A percentile compares a stretch with the other conserved stretches of the same genome.
These are phyloP conservation scores for Sordariomycetes sp. DNA, from an alignment of 2,329 filamentous ascomycete genomes.

Conservation along the genomic window DNA sequence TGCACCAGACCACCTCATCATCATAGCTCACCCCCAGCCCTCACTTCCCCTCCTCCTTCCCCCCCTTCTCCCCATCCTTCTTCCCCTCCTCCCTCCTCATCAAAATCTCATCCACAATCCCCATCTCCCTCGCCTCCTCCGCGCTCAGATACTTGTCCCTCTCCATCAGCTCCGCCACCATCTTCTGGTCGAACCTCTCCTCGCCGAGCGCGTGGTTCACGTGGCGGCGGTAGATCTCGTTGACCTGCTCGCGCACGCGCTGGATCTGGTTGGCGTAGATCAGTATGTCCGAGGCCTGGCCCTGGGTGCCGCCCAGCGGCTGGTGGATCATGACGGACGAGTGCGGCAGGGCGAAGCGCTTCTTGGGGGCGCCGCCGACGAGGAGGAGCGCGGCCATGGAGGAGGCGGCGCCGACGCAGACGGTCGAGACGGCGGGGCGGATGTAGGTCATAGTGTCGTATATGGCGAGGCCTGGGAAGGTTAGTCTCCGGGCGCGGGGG, in stretches of 20 bases:
- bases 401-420: constrained; percentile 88
- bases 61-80: background rate
- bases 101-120: constrained; percentile 86
- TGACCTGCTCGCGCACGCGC: constrained; percentile 72
- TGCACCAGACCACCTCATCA: background rate
- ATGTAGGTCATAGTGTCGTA: constrained; percentile 99
- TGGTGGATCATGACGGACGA: constrained; percentile 96
- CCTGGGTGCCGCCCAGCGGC: constrained; percentile 63
- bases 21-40: background rate
- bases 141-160: constrained; percentile 90
- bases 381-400: constrained; percentile 90
- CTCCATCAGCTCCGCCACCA: constrained; percentile 89
- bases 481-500: background rate
- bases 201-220: constrained; percentile 66
- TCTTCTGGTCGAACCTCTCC: constrained; percentile 66
- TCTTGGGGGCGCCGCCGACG: constrained; percentile 73
- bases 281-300: constrained; percentile 70
- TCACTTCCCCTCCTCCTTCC: background rate
- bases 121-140: constrained; percentile 77
- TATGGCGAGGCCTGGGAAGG: constrained; percentile 56
- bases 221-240: constrained; percentile 80
- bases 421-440: constrained; percentile 81
- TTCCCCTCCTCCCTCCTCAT: constrained; percentile 36
- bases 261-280: constrained; percentile 98
- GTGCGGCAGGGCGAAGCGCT: constrained; percentile 85